A percentile compares a stretch with the other conserved stretches of the same genome.
phyloP scores from a whole-genome alignment of 495 filamentous ascomycete species.

The Oidiodendron maius region DNA sequence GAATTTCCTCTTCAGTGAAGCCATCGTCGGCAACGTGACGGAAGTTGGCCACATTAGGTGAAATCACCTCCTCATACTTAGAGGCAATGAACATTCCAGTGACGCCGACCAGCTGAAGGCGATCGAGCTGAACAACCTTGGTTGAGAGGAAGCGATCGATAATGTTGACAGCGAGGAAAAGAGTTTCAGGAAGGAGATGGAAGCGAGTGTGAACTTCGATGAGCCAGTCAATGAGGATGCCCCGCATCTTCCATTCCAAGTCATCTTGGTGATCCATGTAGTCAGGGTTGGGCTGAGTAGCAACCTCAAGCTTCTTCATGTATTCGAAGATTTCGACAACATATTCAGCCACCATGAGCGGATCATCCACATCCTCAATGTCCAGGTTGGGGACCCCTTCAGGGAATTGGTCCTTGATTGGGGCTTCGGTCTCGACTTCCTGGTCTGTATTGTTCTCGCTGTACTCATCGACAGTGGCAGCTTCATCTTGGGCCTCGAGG shows the following conservation, averaged over 20 bases:
- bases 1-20: constrained; percentile 90
- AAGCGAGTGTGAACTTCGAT: constrained; percentile 98
- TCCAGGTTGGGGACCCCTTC: constrained; percentile 65
- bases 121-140: constrained; percentile 91
- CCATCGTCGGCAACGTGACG: constrained; percentile 94
- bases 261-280: constrained; percentile 94
- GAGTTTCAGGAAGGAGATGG: constrained; percentile 92
- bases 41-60: constrained; percentile 95
- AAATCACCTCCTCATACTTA: constrained; percentile 97
- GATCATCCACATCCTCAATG: constrained; percentile 82
- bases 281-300: constrained; percentile 79
- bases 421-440: constrained; percentile 25
- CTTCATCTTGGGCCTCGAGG: constrained; percentile 20
- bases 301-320: constrained; percentile 76
- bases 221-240: constrained; percentile 96
- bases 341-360: constrained; percentile 96
- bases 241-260: constrained; percentile 97
- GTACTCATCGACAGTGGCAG: constrained; percentile 16
- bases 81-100: constrained; percentile 99
- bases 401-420: constrained; percentile 28
- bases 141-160: constrained; percentile 94
- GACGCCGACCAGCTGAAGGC: constrained; percentile 91
- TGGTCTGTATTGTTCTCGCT: constrained; percentile 11
- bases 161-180: constrained; percentile 96
- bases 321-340: constrained; percentile 98